A percentile compares a stretch with the other conserved stretches of the same genome.
Conservation (phyloP, 345 rosid species). For the Melaleuca quinquenervia region DNA sequence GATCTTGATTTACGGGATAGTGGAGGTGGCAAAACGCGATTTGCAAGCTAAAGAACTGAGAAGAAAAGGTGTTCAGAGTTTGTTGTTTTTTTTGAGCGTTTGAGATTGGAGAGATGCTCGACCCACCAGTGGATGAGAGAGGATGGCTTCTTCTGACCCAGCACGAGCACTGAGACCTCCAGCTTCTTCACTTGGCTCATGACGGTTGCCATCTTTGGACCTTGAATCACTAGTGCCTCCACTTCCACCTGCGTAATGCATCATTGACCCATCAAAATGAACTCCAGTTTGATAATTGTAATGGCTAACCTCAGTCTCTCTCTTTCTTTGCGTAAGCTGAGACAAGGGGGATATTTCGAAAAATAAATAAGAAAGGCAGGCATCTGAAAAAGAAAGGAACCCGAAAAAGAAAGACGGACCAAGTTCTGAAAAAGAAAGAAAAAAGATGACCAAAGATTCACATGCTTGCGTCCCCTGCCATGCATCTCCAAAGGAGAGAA, state of each 20-base stretch:
- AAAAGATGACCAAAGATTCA: neutral
- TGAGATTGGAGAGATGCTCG: neutral
- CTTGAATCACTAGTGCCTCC: slow-evolving; percentile 82
- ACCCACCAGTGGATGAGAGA: slow-evolving; percentile 56
- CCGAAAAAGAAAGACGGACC: neutral
- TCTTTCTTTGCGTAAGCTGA: neutral
- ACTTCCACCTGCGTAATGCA: slow-evolving; percentile 59
- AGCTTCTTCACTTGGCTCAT: slow-evolving; percentile 90
- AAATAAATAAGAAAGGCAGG: neutral
- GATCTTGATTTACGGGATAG: neutral
- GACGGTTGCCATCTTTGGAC: slow-evolving; percentile 76
- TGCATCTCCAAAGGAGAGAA: neutral
- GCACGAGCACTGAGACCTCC: slow-evolving; percentile 74
- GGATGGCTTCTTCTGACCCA: slow-evolving; percentile 75
- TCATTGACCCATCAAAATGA: neutral
- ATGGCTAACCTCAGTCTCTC: neutral
- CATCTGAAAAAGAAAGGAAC: neutral
- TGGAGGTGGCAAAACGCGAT: neutral
- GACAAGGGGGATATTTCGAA: neutral
- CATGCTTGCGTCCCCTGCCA: neutral
- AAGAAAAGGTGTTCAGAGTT: neutral
- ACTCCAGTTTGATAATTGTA: neutral
- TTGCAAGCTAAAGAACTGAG: slow-evolving; percentile 4
- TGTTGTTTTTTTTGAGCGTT: neutral
- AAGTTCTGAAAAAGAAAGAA: neutral